Evolutionary conservation across 2,329 filamentous ascomycete species (phyloP).

Genomic region (Colletotrichum filicis): DNA sequence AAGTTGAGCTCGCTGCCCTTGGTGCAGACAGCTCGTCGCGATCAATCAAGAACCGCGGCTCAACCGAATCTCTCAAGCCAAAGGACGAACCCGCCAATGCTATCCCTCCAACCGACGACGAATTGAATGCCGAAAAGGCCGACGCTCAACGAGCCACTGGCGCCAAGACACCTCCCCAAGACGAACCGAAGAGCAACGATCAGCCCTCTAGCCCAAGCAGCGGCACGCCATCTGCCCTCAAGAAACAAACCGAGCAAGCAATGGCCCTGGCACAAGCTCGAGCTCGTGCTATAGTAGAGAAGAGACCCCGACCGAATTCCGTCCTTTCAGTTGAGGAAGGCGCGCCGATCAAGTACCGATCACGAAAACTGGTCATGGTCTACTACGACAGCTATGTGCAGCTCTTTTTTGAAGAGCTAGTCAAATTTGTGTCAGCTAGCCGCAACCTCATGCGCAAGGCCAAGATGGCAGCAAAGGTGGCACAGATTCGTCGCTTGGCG

Average conservation of each 20-base stretch:
- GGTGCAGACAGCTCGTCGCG: slow-evolving; percentile 47
- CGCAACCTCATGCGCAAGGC: slow-evolving; percentile 88
- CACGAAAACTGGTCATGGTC: slow-evolving; percentile 83
- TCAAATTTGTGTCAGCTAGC: slow-evolving; percentile 82
- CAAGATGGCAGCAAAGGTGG: slow-evolving; percentile 83
- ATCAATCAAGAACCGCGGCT: slow-evolving; percentile 62
- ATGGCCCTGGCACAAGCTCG: slow-evolving; percentile 57
- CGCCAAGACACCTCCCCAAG: slow-evolving; percentile 12
- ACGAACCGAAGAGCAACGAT: slow-evolving; percentile 1
- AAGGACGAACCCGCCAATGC: slow-evolving; percentile 52
- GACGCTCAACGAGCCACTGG: not conserved
- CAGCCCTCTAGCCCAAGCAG: slow-evolving; percentile 45
- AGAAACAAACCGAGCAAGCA: slow-evolving; percentile 56
- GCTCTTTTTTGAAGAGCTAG: slow-evolving; percentile 82
- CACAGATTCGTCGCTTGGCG: slow-evolving; percentile 69
- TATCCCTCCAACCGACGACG: slow-evolving; percentile 7
- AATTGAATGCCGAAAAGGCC: not conserved
- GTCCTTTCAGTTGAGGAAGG: slow-evolving; percentile 61
- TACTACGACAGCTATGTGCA: slow-evolving; percentile 93
- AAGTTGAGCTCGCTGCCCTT: slow-evolving; percentile 67
- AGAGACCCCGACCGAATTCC: slow-evolving; percentile 62
- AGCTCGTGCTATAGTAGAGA: slow-evolving; percentile 60
- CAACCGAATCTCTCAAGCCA: slow-evolving; percentile 64
- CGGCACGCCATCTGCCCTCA: slow-evolving; percentile 47
- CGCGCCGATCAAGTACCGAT: slow-evolving; percentile 68